Evolutionary conservation across 2,329 filamentous ascomycete species (phyloP), one percentile per base, ranked within the genome.

Genomic region (Lojkania enalia): DNA sequence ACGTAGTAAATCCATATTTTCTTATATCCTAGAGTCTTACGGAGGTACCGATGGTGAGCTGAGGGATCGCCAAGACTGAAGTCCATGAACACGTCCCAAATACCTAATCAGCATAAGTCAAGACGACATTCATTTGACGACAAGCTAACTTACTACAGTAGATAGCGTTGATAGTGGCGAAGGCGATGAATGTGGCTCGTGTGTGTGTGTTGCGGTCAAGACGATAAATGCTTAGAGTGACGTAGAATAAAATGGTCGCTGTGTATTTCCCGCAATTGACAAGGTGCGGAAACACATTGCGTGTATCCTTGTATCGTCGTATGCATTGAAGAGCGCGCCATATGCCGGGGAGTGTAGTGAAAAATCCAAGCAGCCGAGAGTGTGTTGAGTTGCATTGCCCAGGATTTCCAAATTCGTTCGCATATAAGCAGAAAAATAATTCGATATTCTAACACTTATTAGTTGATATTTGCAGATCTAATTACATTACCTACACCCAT

Each of bases 61-160:
- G 85, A 82, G 0, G 86, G 79, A 58, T 96, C 90, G 2, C 92
- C 79, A n/a, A 96, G 77, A 63, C 87, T 94, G 79, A 94, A 97
- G 69, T 99, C 94, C 88, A 97, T 96, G 53, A 90, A 84, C 1
- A 99, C 74, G 65, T 99, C 94, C 94, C 94, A 99, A 31, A 96
- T 80, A 7, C 85, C 83, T 85, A 42, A 7, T 21, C 23, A 32
- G 3, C 6, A 0, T 57, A 27, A 30, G 21, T 32, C 4, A 30
- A 18, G 14, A 20, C 13, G 4, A 20, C 2, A 31, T 32, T 11
- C 4, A 32, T 6, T 33, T 2, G 29, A 4, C 5, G 32, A 18
- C 23, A 30, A 18, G 21, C 12, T n/a, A 11, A 75, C 82, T 73
- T 74, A 85, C 84, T 90, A 57, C 81, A 85, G 69, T 96, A 97